A percentile compares a stretch with the other conserved stretches of the same genome.
phyloP scores from a whole-genome alignment of 2,329 filamentous ascomycete species.

The Ophiostoma montium region DNA sequence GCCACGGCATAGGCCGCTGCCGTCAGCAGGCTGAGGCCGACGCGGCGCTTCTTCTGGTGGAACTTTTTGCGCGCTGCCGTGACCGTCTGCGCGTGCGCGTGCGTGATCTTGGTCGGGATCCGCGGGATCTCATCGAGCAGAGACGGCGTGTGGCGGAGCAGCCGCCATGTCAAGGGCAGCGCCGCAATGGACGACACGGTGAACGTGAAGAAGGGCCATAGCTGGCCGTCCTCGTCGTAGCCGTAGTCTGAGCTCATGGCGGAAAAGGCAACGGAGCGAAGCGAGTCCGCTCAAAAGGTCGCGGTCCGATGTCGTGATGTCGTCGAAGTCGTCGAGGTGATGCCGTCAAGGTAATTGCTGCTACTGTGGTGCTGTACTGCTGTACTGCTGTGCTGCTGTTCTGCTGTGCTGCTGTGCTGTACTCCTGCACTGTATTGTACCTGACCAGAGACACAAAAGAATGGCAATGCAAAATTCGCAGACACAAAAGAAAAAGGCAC shows the following conservation, averaged over 20 bases:
- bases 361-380: no score
- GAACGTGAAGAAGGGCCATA: slow-evolving; percentile 98
- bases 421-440: no score
- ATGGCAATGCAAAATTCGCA: not conserved
- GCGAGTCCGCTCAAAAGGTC: no score
- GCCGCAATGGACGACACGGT: slow-evolving; percentile 81
- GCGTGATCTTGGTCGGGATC: slow-evolving; percentile 69
- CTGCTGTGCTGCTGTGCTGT: no score
- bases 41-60: slow-evolving; percentile 74
- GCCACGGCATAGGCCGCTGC: slow-evolving; percentile 70
- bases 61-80: slow-evolving; percentile 71
- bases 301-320: not conserved
- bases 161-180: slow-evolving; percentile 75
- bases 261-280: no score
- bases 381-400: no score
- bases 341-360: not conserved
- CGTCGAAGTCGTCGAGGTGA: not conserved
- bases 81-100: slow-evolving; percentile 72
- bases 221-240: slow-evolving; percentile 96
- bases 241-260: slow-evolving; percentile 90
- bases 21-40: slow-evolving; percentile 71
- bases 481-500: not conserved
- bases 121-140: slow-evolving; percentile 27
- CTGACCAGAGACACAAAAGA: no score
- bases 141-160: slow-evolving; percentile 37